Evolutionary conservation across 2,329 filamentous ascomycete species (phyloP).

Genomic region (Coniochaeta hoffmannii): DNA sequence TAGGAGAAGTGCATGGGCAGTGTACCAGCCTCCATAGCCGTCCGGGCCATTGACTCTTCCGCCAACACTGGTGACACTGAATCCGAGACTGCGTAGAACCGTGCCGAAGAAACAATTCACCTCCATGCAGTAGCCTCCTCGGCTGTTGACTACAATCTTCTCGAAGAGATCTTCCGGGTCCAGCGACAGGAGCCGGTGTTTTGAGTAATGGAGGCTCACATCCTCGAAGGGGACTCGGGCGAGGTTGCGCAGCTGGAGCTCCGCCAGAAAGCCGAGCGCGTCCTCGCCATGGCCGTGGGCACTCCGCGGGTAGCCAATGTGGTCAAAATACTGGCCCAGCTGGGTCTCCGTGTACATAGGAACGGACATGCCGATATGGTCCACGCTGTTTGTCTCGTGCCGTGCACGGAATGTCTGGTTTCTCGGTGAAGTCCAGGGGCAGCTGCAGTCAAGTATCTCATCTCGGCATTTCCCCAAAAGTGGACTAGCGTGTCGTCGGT

Average conservation of each 20-base stretch:
- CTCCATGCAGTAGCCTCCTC: conserved; percentile 50
- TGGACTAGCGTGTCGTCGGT: no score
- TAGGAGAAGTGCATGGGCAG: not conserved
- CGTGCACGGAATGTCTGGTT: no score
- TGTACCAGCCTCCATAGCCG: conserved; percentile 20
- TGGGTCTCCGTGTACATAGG: conserved; percentile 18
- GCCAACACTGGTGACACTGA: conserved; percentile 40
- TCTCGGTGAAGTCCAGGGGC: no score
- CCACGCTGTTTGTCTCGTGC: no score
- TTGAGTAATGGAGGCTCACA: conserved; percentile 41
- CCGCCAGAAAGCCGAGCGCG: conserved; percentile 21
- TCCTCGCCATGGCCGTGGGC: conserved; percentile 11
- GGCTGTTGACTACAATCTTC: conserved; percentile 30
- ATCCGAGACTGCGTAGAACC: conserved; percentile 40
- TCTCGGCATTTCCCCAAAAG: no score
- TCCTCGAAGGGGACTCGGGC: conserved; percentile 47
- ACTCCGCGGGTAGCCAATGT: conserved; percentile 18
- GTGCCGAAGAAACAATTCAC: conserved; percentile 34
- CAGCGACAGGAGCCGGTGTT: conserved; percentile 18
- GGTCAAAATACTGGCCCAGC: conserved; percentile 20
- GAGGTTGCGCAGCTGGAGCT: conserved; percentile 33
- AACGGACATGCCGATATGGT: not conserved
- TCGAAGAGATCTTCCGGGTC: conserved; percentile 20
- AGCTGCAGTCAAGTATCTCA: no score
- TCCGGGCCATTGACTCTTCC: conserved; percentile 27